Base-by-base conservation (phyloP, 176 grass and related monocot species). In the Carex myosuroides region DNA sequence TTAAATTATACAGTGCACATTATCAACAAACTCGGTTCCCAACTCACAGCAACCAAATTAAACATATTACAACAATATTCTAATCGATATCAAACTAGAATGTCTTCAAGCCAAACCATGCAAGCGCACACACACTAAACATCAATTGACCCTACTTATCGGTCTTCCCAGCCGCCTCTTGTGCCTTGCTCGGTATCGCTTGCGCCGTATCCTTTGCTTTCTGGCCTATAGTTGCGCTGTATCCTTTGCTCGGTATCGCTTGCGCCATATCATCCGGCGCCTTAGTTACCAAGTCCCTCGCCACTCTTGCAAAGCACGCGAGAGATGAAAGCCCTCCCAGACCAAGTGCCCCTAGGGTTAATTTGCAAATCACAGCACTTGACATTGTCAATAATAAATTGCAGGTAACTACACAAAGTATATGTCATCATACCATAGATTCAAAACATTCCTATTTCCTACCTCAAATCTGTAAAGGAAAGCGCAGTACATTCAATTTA, bases 271-370 rank as follows among this genome's bases (percentile, higher is more conserved):
- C 55, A 1, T 56, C 71, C 1, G 71, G 46, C 21, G 22, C 71
- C 71, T 76, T 55, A 5, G 21, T 76, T 30, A 55, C 71, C 71
- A 76, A 2, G 21, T 29, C 50, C 48, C 73, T 77, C 13, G 73
- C 24, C 6, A 50, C 50, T 30, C 73, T 77, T 5, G 50, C 73
- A 30, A 77, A 56, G 5, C 24, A 77, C 17, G 50, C 73, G 1
- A 77, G 11, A 3, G 73, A 77, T 50, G 73, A 77, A 77, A 77
- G 73, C 22, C 73, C 73, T 30, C 73, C 73, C 5, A 77, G 50
- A 56, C 73, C 73, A 56, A 77, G 73, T 30, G 73, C 73, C 13
- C 73, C 73, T 77, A 30, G 41, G 30, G 3, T 39, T 39, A 35
- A 35, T 76, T 76, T 3, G 3, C 24, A 54, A 55, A 56, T 8